Conservation (phyloP, 352 stramenopile species). For the Plasmopara viticola region DNA sequence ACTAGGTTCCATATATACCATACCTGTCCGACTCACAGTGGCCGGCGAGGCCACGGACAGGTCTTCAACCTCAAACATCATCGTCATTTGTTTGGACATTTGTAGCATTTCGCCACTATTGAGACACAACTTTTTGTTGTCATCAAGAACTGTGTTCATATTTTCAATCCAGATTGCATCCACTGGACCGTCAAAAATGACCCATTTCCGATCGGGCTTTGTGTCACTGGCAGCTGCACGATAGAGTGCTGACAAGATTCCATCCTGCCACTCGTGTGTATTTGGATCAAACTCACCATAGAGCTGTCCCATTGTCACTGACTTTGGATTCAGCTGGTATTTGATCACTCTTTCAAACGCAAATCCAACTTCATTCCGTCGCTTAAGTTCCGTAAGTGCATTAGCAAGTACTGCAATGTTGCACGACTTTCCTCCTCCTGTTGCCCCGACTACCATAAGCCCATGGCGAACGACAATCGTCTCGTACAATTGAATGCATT, state of each 20-base stretch:
- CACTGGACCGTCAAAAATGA: slow-evolving; percentile 92
- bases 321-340: slow-evolving; percentile 93
- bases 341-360: slow-evolving; percentile 87
- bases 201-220: slow-evolving; percentile 90
- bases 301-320: slow-evolving; percentile 92
- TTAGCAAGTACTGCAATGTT: slow-evolving; percentile 90
- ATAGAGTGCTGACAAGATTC: slow-evolving; percentile 93
- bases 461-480: slow-evolving; percentile 92
- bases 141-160: slow-evolving; percentile 95
- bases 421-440: slow-evolving; percentile 85
- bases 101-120: slow-evolving; percentile 93
- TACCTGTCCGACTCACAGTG: slow-evolving; percentile 91
- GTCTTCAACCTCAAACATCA: slow-evolving; percentile 98
- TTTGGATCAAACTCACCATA: slow-evolving; percentile 94
- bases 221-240: slow-evolving; percentile 82
- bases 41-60: slow-evolving; percentile 90
- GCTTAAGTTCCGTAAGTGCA: slow-evolving; percentile 83
- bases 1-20: slow-evolving; percentile 96
- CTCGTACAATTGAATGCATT: slow-evolving; percentile 94
- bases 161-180: slow-evolving; percentile 96
- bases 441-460: slow-evolving; percentile 93
- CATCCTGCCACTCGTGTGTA: slow-evolving; percentile 94
- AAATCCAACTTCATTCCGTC: slow-evolving; percentile 67
- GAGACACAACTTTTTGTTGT: slow-evolving; percentile 94
- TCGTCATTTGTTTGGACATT: slow-evolving; percentile 94